These are phyloP conservation scores for Amaranthus cruentus DNA, from an alignment of 148 eudicot genomes.

Conservation along the genomic window DNA sequence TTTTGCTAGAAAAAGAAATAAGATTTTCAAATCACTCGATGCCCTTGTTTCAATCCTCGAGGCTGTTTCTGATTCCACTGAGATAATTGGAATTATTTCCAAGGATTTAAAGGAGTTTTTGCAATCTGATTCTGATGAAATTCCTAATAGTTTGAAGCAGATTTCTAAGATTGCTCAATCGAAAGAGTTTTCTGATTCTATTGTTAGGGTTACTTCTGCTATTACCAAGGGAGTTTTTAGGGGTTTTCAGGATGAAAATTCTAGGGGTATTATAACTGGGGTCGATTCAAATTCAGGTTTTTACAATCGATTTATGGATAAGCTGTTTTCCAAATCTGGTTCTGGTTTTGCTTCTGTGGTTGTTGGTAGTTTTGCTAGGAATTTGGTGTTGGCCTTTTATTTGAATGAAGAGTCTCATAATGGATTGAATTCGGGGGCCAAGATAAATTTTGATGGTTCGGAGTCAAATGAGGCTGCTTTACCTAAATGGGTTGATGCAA, in stretches of 20 bases:
- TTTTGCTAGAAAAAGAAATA: conserved; percentile 42
- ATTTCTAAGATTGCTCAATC: conserved; percentile 53
- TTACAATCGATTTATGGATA: conserved; percentile 55
- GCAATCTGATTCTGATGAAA: conserved; percentile 56
- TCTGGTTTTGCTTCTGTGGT: conserved; percentile 77
- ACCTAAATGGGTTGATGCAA: conserved; percentile 48
- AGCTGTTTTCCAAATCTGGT: conserved; percentile 62
- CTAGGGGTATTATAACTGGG: conserved; percentile 13
- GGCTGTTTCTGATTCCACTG: conserved; percentile 50
- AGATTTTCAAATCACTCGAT: conserved; percentile 32
- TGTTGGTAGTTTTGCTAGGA: conserved; percentile 75
- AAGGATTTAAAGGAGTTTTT: conserved; percentile 61
- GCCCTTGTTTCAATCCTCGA: conserved; percentile 49
- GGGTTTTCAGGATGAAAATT: conserved; percentile 38
- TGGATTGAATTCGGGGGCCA: conserved; percentile 1
- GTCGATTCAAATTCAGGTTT: conserved; percentile 32
- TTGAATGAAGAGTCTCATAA: conserved; percentile 21
- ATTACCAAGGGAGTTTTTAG: conserved; percentile 51
- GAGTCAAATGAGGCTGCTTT: conserved; percentile 11
- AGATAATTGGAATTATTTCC: conserved; percentile 50
- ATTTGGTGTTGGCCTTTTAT: conserved; percentile 57
- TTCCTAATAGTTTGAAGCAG: conserved; percentile 69
- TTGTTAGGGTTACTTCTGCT: conserved; percentile 42
- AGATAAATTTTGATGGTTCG: background rate
- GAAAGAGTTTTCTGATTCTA: conserved; percentile 46